phyloP scores from a whole-genome alignment of 169 alveolate genomes.

The Neospora caninum region DNA sequence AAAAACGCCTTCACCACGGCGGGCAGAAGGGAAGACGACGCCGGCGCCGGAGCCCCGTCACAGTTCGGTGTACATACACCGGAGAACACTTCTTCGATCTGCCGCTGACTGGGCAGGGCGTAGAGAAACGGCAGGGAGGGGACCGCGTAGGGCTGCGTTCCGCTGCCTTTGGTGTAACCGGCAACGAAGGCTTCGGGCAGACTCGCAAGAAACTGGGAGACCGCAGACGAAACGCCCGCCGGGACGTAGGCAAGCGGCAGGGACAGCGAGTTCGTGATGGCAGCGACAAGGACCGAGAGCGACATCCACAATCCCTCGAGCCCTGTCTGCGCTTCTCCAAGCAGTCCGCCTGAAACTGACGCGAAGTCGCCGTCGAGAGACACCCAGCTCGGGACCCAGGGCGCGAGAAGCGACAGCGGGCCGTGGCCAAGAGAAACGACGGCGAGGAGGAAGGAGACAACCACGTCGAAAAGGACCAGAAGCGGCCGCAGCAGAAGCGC shows the following conservation, averaged over 20 bases:
- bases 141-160: not conserved
- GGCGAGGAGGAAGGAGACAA: not conserved
- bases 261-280: not conserved
- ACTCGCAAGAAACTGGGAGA: not conserved
- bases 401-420: not conserved
- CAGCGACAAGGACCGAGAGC: not conserved
- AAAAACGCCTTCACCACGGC: not conserved
- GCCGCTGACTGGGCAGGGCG: constrained; percentile 33
- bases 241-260: not conserved
- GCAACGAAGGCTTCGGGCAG: not conserved
- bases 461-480: not conserved
- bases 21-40: not conserved
- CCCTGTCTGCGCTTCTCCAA: not conserved
- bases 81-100: constrained; percentile 60
- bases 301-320: not conserved
- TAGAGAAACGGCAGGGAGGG: constrained; percentile 4
- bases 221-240: not conserved
- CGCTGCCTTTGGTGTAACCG: not conserved
- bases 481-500: constrained; percentile 31
- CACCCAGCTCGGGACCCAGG: not conserved
- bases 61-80: constrained; percentile 52
- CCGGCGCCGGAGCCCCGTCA: not conserved
- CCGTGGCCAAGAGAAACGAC: not conserved
- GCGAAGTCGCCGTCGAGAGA: not conserved
- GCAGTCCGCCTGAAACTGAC: not conserved